phyloP scores from a whole-genome alignment of 768 basidiomycete species.

The Collybia nuda region DNA sequence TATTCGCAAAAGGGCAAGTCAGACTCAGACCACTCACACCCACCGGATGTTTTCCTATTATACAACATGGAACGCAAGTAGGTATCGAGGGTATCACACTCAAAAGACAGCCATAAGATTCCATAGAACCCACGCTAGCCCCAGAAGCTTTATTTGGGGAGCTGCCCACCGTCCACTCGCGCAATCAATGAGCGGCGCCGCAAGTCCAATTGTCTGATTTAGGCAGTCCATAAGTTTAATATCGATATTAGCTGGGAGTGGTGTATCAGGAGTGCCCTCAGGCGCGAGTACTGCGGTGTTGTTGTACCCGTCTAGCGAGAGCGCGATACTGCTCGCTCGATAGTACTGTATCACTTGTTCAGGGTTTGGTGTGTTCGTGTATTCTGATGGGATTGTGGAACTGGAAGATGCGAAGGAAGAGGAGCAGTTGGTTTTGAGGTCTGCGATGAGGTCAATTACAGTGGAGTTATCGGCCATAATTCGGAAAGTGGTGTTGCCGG shows the following conservation, averaged over 20 bases:
- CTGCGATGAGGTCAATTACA: slow-evolving; percentile 33
- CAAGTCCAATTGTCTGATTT: slow-evolving; percentile 57
- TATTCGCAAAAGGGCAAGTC: too few relatives aligned
- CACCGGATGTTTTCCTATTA: too few relatives aligned
- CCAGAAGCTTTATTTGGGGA: too few relatives aligned
- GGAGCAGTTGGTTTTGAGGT: slow-evolving; percentile 38
- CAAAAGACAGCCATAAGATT: too few relatives aligned
- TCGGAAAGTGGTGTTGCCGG: slow-evolving; percentile 35
- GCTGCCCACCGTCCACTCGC: neutral
- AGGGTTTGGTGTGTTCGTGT: slow-evolving; percentile 30
- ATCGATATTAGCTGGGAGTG: slow-evolving; percentile 51
- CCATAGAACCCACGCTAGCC: too few relatives aligned
- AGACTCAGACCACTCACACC: too few relatives aligned
- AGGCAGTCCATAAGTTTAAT: slow-evolving; percentile 48
- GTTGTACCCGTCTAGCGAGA: slow-evolving; percentile 64
- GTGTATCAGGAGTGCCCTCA: slow-evolving; percentile 39
- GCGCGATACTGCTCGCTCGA: slow-evolving; percentile 57
- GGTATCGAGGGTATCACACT: too few relatives aligned
- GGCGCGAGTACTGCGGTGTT: slow-evolving; percentile 46
- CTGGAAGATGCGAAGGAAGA: slow-evolving; percentile 18
- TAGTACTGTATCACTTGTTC: slow-evolving; percentile 65
- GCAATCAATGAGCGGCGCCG: slow-evolving; percentile 47
- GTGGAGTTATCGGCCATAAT: slow-evolving; percentile 48
- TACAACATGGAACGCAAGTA: too few relatives aligned
- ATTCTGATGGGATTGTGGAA: slow-evolving; percentile 22